Evolutionary conservation across 495 filamentous ascomycete genomes (phyloP).

Genomic region (Astrocystis sublimbata): DNA sequence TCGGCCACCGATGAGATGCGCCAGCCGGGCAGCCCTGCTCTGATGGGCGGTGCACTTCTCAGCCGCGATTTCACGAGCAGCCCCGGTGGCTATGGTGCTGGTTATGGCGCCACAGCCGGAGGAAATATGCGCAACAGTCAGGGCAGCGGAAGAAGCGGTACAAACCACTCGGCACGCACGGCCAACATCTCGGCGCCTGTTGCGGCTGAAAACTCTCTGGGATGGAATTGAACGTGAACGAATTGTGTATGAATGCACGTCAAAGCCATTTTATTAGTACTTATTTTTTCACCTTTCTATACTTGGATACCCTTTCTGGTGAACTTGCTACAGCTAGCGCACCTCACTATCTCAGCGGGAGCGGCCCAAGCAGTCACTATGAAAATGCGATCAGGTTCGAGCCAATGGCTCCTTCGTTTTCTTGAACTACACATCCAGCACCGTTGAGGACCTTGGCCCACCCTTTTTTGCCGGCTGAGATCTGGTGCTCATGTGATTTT

Average conservation of each 20-base stretch:
- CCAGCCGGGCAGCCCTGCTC: constrained; percentile 56
- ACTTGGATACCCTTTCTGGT: constrained; percentile 54
- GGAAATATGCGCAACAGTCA: constrained; percentile 61
- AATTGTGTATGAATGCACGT: constrained; percentile 26
- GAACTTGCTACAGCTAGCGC: constrained; percentile 25
- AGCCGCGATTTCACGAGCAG: constrained; percentile 50
- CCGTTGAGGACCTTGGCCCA: constrained; percentile 35
- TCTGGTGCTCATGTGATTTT: constrained; percentile 37
- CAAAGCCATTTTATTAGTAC: constrained; percentile 29
- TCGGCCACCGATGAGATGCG: constrained; percentile 53
- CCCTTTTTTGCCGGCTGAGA: constrained; percentile 46
- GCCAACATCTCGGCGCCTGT: constrained; percentile 78
- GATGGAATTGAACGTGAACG: constrained; percentile 76
- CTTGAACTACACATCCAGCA: constrained; percentile 39
- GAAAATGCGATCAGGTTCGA: constrained; percentile 33
- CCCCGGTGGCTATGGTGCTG: constrained; percentile 44
- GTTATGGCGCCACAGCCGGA: constrained; percentile 25
- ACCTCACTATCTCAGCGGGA: constrained; percentile 21
- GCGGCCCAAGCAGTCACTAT: constrained; percentile 23
- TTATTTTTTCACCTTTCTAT: constrained; percentile 38
- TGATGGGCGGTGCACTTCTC: constrained; percentile 55
- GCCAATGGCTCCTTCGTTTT: constrained; percentile 27
- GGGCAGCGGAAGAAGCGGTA: constrained; percentile 67
- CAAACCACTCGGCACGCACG: constrained; percentile 72
- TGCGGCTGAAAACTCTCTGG: constrained; percentile 95